These are phyloP conservation scores for Fonsecaea monophora DNA, from an alignment of 2,329 filamentous ascomycete species.

Conservation along the genomic window DNA sequence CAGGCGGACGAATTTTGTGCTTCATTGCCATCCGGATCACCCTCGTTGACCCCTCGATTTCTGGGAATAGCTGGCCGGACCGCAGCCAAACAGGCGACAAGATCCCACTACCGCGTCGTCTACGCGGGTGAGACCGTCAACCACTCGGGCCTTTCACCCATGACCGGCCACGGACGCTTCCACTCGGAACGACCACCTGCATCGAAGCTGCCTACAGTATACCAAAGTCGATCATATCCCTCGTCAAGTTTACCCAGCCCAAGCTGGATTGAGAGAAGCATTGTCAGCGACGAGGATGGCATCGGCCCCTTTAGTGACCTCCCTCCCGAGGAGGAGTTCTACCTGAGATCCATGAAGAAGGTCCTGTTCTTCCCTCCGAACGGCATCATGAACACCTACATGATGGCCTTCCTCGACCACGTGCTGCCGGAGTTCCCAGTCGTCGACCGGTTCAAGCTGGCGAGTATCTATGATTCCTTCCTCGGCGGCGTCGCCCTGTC, in stretches of 20 bases:
- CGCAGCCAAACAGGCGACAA: too few relatives aligned
- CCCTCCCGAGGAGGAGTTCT: background rate
- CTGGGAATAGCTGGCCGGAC: too few relatives aligned
- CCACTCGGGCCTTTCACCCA: background rate
- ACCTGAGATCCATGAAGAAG: slow-evolving; percentile 7
- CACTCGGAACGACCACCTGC: background rate
- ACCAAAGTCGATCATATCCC: too few relatives aligned
- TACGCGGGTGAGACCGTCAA: background rate
- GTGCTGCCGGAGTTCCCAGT: slow-evolving; percentile 7
- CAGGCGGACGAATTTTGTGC: too few relatives aligned
- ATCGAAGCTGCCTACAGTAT: too few relatives aligned
- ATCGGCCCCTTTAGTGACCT: background rate
- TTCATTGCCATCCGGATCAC: too few relatives aligned
- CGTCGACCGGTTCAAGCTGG: slow-evolving; percentile 6
- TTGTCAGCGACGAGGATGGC: background rate
- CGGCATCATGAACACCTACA: background rate
- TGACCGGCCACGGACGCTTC: background rate
- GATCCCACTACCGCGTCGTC: background rate
- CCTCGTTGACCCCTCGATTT: too few relatives aligned
- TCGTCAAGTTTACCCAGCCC: background rate
- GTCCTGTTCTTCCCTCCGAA: slow-evolving; percentile 3
- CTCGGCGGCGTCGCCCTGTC: background rate
- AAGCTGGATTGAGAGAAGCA: background rate
- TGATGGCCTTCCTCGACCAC: background rate
- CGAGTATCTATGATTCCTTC: background rate